These are phyloP conservation scores for Saccharum spontaneum DNA, from an alignment of 176 grass and related monocot species.

Conservation along the genomic window DNA sequence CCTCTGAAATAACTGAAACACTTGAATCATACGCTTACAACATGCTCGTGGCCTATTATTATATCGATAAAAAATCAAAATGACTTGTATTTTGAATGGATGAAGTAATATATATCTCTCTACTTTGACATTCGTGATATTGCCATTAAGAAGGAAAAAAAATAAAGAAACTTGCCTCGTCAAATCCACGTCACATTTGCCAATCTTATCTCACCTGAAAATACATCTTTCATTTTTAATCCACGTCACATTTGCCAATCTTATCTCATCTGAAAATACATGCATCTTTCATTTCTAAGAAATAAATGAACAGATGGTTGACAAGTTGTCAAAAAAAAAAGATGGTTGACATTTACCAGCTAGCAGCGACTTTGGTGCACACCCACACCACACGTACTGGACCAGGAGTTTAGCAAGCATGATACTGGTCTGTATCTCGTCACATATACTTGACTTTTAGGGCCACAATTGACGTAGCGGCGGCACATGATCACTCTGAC, in stretches of 20 bases:
- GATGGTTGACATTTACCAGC: not conserved
- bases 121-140: not conserved
- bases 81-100: no score
- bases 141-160: not conserved
- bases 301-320: not conserved
- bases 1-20: no score
- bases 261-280: not conserved
- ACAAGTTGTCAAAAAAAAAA: not conserved
- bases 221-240: not conserved
- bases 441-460: not conserved
- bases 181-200: not conserved
- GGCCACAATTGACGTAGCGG: no score
- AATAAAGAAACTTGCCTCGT: not conserved
- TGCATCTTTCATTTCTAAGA: no score
- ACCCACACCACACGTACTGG: no score
- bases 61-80: no score
- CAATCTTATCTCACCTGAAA: not conserved
- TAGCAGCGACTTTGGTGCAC: not conserved
- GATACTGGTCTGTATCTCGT: not conserved
- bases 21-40: no score
- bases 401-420: no score
- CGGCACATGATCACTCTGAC: not conserved
- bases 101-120: not conserved
- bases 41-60: no score
- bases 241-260: not conserved